Conservation (phyloP, 768 basidiomycete species). For the Hydnomerulius pinastri region DNA sequence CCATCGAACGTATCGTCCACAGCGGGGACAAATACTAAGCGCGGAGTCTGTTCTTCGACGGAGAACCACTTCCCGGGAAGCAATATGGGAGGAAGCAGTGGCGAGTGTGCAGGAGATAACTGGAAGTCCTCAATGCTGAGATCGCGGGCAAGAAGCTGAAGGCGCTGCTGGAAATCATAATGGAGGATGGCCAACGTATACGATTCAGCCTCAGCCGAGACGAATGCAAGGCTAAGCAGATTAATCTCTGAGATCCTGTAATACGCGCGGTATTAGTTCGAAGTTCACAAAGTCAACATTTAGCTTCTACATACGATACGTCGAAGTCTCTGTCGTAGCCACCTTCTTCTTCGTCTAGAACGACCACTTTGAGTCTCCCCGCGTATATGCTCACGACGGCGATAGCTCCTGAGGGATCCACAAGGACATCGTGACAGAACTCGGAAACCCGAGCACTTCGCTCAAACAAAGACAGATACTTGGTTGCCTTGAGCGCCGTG, state of each 20-base stretch:
- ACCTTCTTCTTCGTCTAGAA: constrained; percentile 52
- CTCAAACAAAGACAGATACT: constrained; percentile 56
- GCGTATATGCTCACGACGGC: constrained; percentile 67
- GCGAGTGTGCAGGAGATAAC: constrained; percentile 51
- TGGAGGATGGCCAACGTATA: constrained; percentile 68
- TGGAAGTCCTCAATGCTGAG: constrained; percentile 45
- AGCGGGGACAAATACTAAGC: constrained; percentile 39
- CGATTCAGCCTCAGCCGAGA: constrained; percentile 42
- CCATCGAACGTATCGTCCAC: constrained; percentile 45
- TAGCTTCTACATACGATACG: constrained; percentile 50
- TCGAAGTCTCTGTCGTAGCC: constrained; percentile 59
- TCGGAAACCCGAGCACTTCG: constrained; percentile 62
- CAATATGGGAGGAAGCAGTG: constrained; percentile 51
- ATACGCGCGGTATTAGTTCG: constrained; percentile 8
- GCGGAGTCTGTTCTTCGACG: constrained; percentile 40
- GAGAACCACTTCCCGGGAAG: constrained; percentile 51
- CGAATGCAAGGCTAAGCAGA: constrained; percentile 65
- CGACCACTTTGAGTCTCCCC: constrained; percentile 68
- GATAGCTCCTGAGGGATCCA: constrained; percentile 62
- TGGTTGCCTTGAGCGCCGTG: constrained; percentile 38
- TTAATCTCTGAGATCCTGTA: constrained; percentile 65
- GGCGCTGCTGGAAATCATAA: constrained; percentile 57
- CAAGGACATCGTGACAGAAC: constrained; percentile 67
- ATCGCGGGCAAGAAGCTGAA: constrained; percentile 67
- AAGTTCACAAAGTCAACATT: background rate